These are phyloP conservation scores for Nicotiana paniculata DNA, from an alignment of 257 asterid species.

Conservation along the genomic window DNA sequence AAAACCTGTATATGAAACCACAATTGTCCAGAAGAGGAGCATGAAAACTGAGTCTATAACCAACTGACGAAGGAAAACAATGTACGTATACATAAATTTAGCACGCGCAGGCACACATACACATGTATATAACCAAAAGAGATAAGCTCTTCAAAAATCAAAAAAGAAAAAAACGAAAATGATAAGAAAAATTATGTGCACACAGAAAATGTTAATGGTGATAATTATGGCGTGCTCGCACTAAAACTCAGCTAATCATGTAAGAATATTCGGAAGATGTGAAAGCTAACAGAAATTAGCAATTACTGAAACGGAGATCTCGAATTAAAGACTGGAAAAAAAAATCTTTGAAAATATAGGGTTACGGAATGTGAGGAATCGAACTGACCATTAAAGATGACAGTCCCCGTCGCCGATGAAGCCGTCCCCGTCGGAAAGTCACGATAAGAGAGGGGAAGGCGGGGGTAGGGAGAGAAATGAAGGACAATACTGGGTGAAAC, in stretches of 20 bases:
- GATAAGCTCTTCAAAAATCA: background rate
- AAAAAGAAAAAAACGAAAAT: background rate
- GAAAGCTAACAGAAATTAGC: background rate
- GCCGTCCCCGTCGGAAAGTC: conserved; percentile 3
- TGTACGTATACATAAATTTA: background rate
- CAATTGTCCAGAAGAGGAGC: background rate
- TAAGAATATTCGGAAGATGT: background rate
- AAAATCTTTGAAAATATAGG: background rate
- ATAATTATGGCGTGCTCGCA: background rate
- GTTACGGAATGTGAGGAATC: background rate
- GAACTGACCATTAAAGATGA: background rate
- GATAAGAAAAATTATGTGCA: background rate
- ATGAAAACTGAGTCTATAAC: background rate
- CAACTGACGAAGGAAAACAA: background rate
- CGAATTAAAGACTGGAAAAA: background rate
- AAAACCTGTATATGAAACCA: background rate
- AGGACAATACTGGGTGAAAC: background rate
- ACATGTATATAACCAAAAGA: background rate
- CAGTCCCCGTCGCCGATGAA: background rate
- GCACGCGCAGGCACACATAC: background rate
- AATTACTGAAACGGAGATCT: background rate
- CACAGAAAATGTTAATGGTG: background rate
- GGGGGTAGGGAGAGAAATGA: background rate
- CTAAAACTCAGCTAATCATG: background rate
- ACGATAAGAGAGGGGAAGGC: background rate